Evolutionary conservation across 768 basidiomycete genomes (phyloP).

Genomic region (Phaffia australis): DNA sequence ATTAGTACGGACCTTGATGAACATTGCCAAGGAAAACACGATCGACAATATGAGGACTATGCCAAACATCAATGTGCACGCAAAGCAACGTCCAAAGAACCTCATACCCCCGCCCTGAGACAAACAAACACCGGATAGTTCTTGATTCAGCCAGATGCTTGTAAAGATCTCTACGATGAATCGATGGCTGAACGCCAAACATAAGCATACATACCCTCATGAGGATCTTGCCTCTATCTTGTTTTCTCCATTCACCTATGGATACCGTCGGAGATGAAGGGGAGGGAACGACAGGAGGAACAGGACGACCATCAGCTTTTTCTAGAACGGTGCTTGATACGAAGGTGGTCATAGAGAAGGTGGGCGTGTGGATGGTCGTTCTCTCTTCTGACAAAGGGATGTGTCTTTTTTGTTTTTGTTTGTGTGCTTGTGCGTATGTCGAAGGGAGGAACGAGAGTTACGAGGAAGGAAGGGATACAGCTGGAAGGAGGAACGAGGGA

Average conservation of each 20-base stretch:
- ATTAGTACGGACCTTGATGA: constrained; percentile 8
- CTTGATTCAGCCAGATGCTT: not conserved
- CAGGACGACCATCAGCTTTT: too few relatives aligned
- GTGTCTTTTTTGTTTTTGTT: too few relatives aligned
- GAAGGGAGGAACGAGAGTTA: too few relatives aligned
- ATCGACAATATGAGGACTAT: constrained; percentile 13
- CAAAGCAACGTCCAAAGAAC: constrained; percentile 16
- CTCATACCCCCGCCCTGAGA: constrained; percentile 18
- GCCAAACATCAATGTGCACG: constrained; percentile 10
- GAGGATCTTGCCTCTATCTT: constrained; percentile 19
- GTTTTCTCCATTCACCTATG: constrained; percentile 14
- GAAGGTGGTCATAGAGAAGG: too few relatives aligned
- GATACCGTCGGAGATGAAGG: too few relatives aligned
- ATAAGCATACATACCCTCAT: constrained; percentile 3
- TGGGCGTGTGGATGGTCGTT: too few relatives aligned
- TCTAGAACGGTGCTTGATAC: too few relatives aligned
- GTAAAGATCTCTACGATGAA: not conserved
- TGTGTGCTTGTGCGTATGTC: too few relatives aligned
- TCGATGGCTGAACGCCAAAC: not conserved
- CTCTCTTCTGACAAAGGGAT: too few relatives aligned
- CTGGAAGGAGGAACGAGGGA: too few relatives aligned
- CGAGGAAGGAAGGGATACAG: too few relatives aligned
- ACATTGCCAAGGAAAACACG: constrained; percentile 17
- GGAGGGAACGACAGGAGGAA: too few relatives aligned
- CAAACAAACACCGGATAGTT: not conserved